Percentiles rank a stretch among this genome's conserved stretches.
Conservation (phyloP, 2,329 filamentous ascomycete genomes). For the Fusarium fujikuroi region DNA sequence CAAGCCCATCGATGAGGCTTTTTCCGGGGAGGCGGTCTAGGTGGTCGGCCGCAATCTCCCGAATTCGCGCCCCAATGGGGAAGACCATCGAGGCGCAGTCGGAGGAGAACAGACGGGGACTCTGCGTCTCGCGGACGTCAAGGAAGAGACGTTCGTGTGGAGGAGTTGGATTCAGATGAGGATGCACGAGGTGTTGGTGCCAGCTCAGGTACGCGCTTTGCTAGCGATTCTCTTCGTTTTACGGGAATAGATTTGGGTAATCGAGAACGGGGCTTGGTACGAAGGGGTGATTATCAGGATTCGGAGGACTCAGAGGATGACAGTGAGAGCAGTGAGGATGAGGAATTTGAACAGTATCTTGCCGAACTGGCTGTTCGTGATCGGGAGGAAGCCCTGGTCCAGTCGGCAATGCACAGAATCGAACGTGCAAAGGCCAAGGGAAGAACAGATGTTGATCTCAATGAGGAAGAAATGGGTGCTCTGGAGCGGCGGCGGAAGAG, state of each 20-base stretch:
- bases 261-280: slow-evolving; percentile 51
- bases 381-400: slow-evolving; percentile 79
- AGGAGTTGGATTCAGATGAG: slow-evolving; percentile 74
- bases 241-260: slow-evolving; percentile 68
- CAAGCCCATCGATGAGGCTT: slow-evolving; percentile 99
- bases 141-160: slow-evolving; percentile 60
- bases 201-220: slow-evolving; percentile 60
- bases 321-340: slow-evolving; percentile 49
- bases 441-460: slow-evolving; percentile 82
- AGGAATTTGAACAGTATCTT: slow-evolving; percentile 60
- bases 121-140: slow-evolving; percentile 53
- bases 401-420: slow-evolving; percentile 83
- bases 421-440: slow-evolving; percentile 80
- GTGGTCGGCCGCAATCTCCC: slow-evolving; percentile 99
- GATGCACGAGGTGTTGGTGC: slow-evolving; percentile 67
- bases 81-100: slow-evolving; percentile 96
- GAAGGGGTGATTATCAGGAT: slow-evolving; percentile 50
- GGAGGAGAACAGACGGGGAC: slow-evolving; percentile 68
- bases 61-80: slow-evolving; percentile 92
- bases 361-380: slow-evolving; percentile 69
- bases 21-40: slow-evolving; percentile 99
- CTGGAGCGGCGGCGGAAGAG: slow-evolving; percentile 75
- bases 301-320: slow-evolving; percentile 49
- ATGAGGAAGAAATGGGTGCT: slow-evolving; percentile 81
- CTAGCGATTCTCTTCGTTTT: slow-evolving; percentile 70